Evolutionary conservation across 1,284 basidiomycete species (phyloP).

Genomic region (Grifola frondosa): DNA sequence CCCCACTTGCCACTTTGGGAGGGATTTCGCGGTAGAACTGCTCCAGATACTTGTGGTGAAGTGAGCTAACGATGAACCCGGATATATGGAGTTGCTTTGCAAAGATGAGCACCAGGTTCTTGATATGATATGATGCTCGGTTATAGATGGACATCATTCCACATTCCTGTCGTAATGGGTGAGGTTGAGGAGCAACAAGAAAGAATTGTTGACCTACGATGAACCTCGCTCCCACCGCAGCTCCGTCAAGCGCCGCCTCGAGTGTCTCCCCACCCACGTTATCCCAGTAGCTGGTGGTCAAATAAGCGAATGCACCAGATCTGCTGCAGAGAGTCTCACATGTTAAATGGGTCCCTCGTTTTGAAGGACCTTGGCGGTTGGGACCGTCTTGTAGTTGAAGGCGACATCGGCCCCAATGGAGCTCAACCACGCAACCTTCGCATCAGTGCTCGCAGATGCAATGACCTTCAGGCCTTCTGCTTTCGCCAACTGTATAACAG

Average conservation of each 20-base stretch:
- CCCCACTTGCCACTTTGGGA: conserved; percentile 50
- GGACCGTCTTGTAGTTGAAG: conserved; percentile 72
- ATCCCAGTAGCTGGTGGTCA: conserved; percentile 43
- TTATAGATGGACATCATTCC: conserved; percentile 36
- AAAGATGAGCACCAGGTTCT: conserved; percentile 41
- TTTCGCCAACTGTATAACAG: conserved; percentile 65
- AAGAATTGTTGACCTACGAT: conserved; percentile 41
- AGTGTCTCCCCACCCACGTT: conserved; percentile 69
- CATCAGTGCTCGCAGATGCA: conserved; percentile 68
- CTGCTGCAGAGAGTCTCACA: conserved; percentile 31
- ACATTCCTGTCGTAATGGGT: conserved; percentile 13
- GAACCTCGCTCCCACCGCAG: conserved; percentile 53
- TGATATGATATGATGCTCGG: conserved; percentile 23
- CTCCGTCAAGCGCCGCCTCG: conserved; percentile 52
- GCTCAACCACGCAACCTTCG: conserved; percentile 67
- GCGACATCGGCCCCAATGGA: conserved; percentile 67
- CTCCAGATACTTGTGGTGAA: conserved; percentile 37
- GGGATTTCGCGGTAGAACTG: conserved; percentile 55
- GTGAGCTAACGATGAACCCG: conserved; percentile 57
- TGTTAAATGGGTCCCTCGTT: conserved; percentile 57
- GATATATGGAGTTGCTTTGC: conserved; percentile 51
- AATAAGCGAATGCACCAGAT: not conserved
- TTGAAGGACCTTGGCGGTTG: conserved; percentile 51
- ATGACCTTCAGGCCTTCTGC: conserved; percentile 66
- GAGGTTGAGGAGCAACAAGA: not conserved